These are phyloP conservation scores for Trifolium fragiferum DNA, from an alignment of 306 rosid species.

Conservation along the genomic window DNA sequence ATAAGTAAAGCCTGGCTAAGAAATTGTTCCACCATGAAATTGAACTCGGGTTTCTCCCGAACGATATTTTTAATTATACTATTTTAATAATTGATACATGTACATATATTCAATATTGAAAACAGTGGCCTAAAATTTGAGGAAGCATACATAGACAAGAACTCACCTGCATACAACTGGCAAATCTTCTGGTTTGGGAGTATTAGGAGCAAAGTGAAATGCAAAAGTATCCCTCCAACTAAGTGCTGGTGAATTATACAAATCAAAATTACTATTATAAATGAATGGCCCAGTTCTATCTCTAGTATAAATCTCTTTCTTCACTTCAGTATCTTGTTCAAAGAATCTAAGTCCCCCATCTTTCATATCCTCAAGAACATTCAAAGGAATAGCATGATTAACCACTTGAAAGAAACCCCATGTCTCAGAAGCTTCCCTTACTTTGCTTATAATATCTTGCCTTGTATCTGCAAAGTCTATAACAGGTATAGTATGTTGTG, in stretches of 20 bases:
- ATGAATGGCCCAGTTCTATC: slow-evolving; percentile 12
- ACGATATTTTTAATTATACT: no score
- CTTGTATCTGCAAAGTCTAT: slow-evolving; percentile 34
- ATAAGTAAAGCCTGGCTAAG: no score
- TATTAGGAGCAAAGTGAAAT: slow-evolving; percentile 26
- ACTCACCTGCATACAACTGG: slow-evolving; percentile 41
- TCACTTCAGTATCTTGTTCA: slow-evolving; percentile 41
- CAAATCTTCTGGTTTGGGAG: slow-evolving; percentile 43
- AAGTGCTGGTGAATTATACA: slow-evolving; percentile 42
- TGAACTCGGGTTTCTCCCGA: no score
- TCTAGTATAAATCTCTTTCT: slow-evolving; percentile 28
- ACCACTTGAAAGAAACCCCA: slow-evolving; percentile 48
- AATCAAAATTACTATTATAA: not conserved
- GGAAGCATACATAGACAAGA: no score
- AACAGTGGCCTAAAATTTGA: no score
- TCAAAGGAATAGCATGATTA: slow-evolving; percentile 41
- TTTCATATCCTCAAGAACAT: slow-evolving; percentile 33
- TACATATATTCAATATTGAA: no score
- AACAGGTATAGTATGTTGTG: slow-evolving; percentile 25
- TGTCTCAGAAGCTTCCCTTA: slow-evolving; percentile 42
- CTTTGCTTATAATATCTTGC: slow-evolving; percentile 20
- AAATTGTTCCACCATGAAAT: no score
- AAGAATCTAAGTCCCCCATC: slow-evolving; percentile 32
- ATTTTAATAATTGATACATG: no score
- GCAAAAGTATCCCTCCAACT: slow-evolving; percentile 44